Evolutionary conservation across 2,329 filamentous ascomycete species (phyloP), one percentile per base, ranked within the genome.

Genomic region (Phoma herbarum): DNA sequence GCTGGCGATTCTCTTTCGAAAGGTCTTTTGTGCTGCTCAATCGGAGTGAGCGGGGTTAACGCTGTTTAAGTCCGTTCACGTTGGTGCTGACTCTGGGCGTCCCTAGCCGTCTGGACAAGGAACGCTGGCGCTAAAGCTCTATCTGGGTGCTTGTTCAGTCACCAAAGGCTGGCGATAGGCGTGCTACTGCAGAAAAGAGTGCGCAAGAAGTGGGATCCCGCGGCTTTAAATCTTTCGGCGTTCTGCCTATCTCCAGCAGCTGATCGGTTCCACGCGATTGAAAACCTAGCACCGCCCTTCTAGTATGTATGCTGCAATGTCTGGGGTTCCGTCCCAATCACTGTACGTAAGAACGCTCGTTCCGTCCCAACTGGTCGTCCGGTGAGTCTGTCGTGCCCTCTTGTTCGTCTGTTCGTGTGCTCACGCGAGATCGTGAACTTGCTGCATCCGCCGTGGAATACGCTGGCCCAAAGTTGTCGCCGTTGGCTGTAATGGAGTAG

Each of bases 211-310:
- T 64, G 52, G 62, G 35, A 43, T 59, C 45, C 43, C 54, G 57
- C 68, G 64, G 67, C 61, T 61, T 72, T 73, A 70, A 70, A 69
- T 74, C 59, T 66, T 46, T 62, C 64, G 65, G 65, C 63, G 51
- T 26, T 60, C 63, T 33, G 59, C 52, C 58, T 72, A 72, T 68
- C 68, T 75, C 71, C 72, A 74, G 61, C n/a, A 49, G 65, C 64
- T 59, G 63, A 59, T 57, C 25, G 42, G 25, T 50, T 43, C 37
- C 47, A 59, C 60, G 47, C 46, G 57, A 60, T 62, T 68, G 56
- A 66, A 66, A 65, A 65, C 55, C 57, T 45, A 44, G 52, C 50
- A 46, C 52, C 53, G 57, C 37, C 66, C 62, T 60, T 45, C 39
- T n/a, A 42, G 57, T 59, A 39, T 48, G 23, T 42, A 29, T 44